These are phyloP conservation scores for Trichoderma atrobrunneum DNA, from an alignment of 2,329 filamentous ascomycete species.

Conservation along the genomic window DNA sequence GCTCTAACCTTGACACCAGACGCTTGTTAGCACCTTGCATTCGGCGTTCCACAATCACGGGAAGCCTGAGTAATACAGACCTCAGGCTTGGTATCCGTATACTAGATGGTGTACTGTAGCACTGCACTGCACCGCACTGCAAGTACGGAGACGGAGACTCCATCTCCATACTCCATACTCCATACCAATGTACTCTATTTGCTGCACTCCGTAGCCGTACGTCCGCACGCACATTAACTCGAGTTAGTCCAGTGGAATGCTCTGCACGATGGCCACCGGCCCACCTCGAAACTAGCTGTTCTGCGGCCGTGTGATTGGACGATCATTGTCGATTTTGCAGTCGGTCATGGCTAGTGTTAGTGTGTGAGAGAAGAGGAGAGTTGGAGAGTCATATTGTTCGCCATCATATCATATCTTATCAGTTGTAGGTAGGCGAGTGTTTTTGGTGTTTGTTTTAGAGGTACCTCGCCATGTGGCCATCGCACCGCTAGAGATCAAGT, in stretches of 20 bases:
- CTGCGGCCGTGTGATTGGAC: conserved; percentile 7
- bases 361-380: background rate
- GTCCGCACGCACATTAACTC: background rate
- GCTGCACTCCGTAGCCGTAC: background rate
- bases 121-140: background rate
- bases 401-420: background rate
- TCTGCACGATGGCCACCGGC: background rate
- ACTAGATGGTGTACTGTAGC: background rate
- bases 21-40: background rate
- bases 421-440: background rate
- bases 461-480: background rate
- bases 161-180: background rate
- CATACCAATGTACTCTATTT: background rate
- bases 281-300: conserved; percentile 4
- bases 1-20: background rate
- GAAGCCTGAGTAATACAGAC: background rate
- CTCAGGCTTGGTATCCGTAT: background rate
- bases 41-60: conserved; percentile 8
- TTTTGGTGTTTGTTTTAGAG: background rate
- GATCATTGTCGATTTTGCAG: background rate
- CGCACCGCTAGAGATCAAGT: background rate
- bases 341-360: background rate
- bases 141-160: background rate
- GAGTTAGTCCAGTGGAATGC: background rate
- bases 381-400: background rate